Evolutionary conservation across 345 rosid genomes (phyloP), one percentile per base, ranked within the genome.

Genomic region (Geranium brycei): DNA sequence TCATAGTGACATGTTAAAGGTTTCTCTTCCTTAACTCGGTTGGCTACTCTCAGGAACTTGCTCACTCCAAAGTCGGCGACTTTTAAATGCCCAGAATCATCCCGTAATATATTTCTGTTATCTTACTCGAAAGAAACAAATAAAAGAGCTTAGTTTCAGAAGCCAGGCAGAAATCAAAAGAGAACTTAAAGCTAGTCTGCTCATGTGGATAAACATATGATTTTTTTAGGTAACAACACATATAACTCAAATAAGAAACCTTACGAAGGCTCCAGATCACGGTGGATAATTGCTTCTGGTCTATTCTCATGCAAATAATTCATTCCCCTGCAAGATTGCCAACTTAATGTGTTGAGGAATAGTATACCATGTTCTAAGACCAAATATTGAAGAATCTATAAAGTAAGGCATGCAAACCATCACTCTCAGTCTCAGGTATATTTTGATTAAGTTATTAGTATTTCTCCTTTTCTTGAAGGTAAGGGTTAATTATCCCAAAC

Each of bases 221-320:
- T 23, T 23, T 31, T 38, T 51, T 1, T 7, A 59, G 18, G 35
- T 62, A 14, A 51, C 62, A 60, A 60, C 53, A 41, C 10, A 35
- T 7, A 5, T 13, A 19, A 60, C 5, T n/a, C 57, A 57, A 66
- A 75, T 31, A 71, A 72, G 51, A 60, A 69, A 72, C 83, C 99
- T 87, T 75, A 93, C 99, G 99, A 93, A 73, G 99, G 99, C 83
- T 93, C 97, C 68, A 93, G 97, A 78, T 93, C 97, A 2, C 91
- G 91, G 71, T 93, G 99, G 73, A 93, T 89, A 62, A 93, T 89
- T 30, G 99, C 85, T 4, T 70, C 83, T n/a, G 86, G 96, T 78
- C 77, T 85, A 67, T 83, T 87, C 80, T 88, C 95, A 70, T 91
- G 99, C 82, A 89, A 83, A 70, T 89, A 93, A 75, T 77, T 89